These are phyloP conservation scores for Picochlorum sp. DNA, from an alignment of 139 green algal species.

Conservation along the genomic window DNA sequence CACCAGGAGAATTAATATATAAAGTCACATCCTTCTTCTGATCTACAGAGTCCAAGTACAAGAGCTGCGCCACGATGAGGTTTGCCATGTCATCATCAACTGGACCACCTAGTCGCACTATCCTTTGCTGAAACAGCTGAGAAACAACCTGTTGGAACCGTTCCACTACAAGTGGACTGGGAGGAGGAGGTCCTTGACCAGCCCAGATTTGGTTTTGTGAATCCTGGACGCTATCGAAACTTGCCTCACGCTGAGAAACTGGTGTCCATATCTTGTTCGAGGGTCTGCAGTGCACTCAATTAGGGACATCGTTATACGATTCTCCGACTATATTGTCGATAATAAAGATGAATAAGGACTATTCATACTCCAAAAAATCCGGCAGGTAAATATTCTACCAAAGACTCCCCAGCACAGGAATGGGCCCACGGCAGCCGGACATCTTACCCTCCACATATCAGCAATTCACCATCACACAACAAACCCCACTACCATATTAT, in stretches of 20 bases:
- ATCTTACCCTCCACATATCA: too few relatives aligned
- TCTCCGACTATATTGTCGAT: too few relatives aligned
- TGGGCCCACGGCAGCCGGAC: too few relatives aligned
- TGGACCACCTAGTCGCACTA: constrained; percentile 88
- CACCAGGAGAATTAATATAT: constrained; percentile 98
- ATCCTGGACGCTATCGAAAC: background rate
- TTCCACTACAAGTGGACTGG: constrained; percentile 87
- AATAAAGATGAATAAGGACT: too few relatives aligned
- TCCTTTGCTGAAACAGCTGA: constrained; percentile 95
- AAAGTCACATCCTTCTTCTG: constrained; percentile 86
- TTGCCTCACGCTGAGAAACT: background rate
- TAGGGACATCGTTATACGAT: too few relatives aligned
- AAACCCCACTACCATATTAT: too few relatives aligned
- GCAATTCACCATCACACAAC: too few relatives aligned
- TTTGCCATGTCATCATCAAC: constrained; percentile 99
- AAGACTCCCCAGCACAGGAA: too few relatives aligned
- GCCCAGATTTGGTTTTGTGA: constrained; percentile 13
- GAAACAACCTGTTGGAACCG: constrained; percentile 93
- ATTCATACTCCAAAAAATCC: too few relatives aligned
- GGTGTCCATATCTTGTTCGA: background rate
- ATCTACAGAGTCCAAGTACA: constrained; percentile 85
- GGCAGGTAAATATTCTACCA: too few relatives aligned
- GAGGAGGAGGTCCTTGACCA: constrained; percentile 54
- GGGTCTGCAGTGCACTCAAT: background rate
- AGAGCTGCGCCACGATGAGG: constrained; percentile 93